A percentile compares a stretch with the other conserved stretches of the same genome.
These are phyloP conservation scores for Gastroboletus turbinatus DNA, from an alignment of 1,284 basidiomycete genomes.

Conservation along the genomic window DNA sequence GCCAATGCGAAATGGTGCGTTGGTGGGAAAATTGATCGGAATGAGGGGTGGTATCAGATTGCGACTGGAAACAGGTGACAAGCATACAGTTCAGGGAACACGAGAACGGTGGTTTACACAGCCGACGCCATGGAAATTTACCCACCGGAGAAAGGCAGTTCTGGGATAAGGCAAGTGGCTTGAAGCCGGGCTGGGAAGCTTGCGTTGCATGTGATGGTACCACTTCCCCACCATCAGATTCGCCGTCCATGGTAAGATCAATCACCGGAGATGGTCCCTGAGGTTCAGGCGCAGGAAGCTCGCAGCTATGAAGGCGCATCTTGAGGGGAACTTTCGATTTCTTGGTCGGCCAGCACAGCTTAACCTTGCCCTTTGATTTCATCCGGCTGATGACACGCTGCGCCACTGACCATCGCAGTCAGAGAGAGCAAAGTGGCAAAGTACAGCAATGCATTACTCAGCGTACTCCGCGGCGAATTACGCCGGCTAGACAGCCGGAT, in stretches of 20 bases:
- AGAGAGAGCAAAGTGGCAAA: constrained; percentile 1
- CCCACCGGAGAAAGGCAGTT: constrained; percentile 10
- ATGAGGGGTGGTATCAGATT: background rate
- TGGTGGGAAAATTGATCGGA: constrained; percentile 1
- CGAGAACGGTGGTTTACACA: background rate
- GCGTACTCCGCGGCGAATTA: constrained; percentile 15
- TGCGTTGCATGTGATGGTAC: background rate
- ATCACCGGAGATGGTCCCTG: constrained; percentile 15
- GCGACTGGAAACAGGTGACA: constrained; percentile 11
- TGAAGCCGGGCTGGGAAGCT: background rate
- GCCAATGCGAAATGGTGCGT: background rate
- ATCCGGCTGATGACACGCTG: constrained; percentile 28
- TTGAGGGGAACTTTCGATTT: constrained; percentile 18
- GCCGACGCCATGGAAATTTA: constrained; percentile 1
- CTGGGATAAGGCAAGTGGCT: background rate
- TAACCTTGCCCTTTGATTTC: constrained; percentile 31
- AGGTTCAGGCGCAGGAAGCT: constrained; percentile 3
- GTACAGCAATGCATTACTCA: constrained; percentile 18
- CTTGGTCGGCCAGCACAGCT: constrained; percentile 19
- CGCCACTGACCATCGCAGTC: constrained; percentile 26
- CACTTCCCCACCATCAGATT: constrained; percentile 5
- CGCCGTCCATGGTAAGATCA: constrained; percentile 23
- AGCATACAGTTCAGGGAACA: background rate
- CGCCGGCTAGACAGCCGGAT: constrained; percentile 16
- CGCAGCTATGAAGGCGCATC: constrained; percentile 20